Evolutionary conservation across 129 eudicot species (phyloP).

Genomic region (Helianthus annuus): HanXRQr2.0-SUNRISE NC_035433.2:88287357-88287856

Average conservation of each 20-base stretch:
- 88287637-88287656: slow-evolving; percentile 98
- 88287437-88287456: background rate
- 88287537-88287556: slow-evolving; percentile 82
- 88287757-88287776: slow-evolving; percentile 6
- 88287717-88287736: slow-evolving; percentile 11
- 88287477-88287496: slow-evolving; percentile 23
- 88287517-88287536: slow-evolving; percentile 96
- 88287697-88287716: background rate
- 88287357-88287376: slow-evolving; percentile 29
- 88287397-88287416: background rate
- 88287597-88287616: slow-evolving; percentile 91
- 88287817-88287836: background rate
- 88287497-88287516: slow-evolving; percentile 99
- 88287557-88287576: slow-evolving; percentile 98
- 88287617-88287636: slow-evolving; percentile 96
- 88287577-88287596: slow-evolving; percentile 76
- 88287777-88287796: background rate
- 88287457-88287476: background rate
- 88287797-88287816: slow-evolving; percentile 26
- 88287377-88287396: background rate
- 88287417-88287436: slow-evolving; percentile 7
- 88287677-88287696: background rate
- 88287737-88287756: slow-evolving; percentile 11
- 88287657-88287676: slow-evolving; percentile 88
- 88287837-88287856: slow-evolving; percentile 6